Evolutionary conservation across 805 yeast genomes (phyloP).

Genomic region (Nakazawaea pomicola): DNA sequence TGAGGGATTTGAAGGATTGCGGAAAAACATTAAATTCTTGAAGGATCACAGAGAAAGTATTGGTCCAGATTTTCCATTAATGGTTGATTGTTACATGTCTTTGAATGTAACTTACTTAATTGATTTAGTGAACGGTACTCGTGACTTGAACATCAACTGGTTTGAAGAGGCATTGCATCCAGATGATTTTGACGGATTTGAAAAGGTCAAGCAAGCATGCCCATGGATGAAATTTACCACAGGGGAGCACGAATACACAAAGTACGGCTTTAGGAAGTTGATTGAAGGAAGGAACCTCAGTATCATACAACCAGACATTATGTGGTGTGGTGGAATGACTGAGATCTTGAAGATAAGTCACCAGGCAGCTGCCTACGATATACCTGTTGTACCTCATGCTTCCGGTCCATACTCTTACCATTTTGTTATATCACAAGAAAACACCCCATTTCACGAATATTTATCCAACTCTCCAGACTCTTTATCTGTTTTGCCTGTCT

Average conservation of each 20-base stretch:
- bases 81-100: slow-evolving; percentile 52
- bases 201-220: slow-evolving; percentile 38
- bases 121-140: slow-evolving; percentile 38
- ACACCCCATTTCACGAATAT: slow-evolving; percentile 50
- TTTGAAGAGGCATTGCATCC: slow-evolving; percentile 49
- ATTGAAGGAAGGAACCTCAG: slow-evolving; percentile 45
- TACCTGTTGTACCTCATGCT: slow-evolving; percentile 50
- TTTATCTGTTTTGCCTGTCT: slow-evolving; percentile 38
- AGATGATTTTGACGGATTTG: slow-evolving; percentile 46
- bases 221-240: slow-evolving; percentile 46
- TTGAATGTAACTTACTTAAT: slow-evolving; percentile 43
- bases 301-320: slow-evolving; percentile 46
- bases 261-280: slow-evolving; percentile 45
- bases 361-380: slow-evolving; percentile 48
- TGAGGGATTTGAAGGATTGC: slow-evolving; percentile 42
- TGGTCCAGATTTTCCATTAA: slow-evolving; percentile 48
- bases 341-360: slow-evolving; percentile 40
- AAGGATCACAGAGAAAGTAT: slow-evolving; percentile 38
- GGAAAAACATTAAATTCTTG: slow-evolving; percentile 41
- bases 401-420: slow-evolving; percentile 51
- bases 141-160: slow-evolving; percentile 46
- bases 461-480: slow-evolving; percentile 47
- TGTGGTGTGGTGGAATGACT: slow-evolving; percentile 52
- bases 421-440: slow-evolving; percentile 42
- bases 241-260: slow-evolving; percentile 49